Base-by-base conservation (phyloP, 2,329 filamentous ascomycete species). In the Coccinonectria pachysandricola region DNA sequence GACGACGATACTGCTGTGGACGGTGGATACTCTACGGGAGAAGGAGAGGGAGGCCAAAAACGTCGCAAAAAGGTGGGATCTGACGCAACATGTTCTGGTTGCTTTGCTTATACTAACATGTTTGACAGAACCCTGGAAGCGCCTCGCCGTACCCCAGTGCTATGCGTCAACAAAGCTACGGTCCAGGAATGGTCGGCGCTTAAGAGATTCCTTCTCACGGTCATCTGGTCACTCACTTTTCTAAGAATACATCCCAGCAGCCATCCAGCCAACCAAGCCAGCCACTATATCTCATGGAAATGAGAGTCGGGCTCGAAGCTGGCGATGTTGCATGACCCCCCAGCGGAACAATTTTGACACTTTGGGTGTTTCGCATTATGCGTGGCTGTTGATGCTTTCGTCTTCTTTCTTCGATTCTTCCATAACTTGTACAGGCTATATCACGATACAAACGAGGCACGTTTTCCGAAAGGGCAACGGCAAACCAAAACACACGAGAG, bases 21-120 rank as follows among this genome's bases (percentile, higher is more conserved):
- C 8, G 61, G 59, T 10, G 73, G 71, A n/a, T 78, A 84, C 45
- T 82, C 77, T 12, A 82, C 79, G 12, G 78, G 75, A 31, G 79
- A 81, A 39, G 74, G 75, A 40, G 79, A 81, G 41, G 74, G 79
- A 41, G 64, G 61, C 39, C 59, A 67, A 41, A 79, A 79, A 57
- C 65, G 73, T 41, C 65, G 72, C 50, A 79, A 79, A 59, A 75
- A 77, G 71, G 73, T 75, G 46, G 32, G 13, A 6, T 15, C 11
- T n/a, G n/a, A n/a, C n/a, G n/a, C n/a, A n/a, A n/a, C n/a, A n/a
- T n/a, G n/a, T n/a, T n/a, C n/a, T n/a, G n/a, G n/a, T n/a, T n/a
- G n/a, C n/a, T n/a, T n/a, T n/a, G n/a, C n/a, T n/a, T n/a, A n/a
- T n/a, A n/a, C n/a, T 68, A 48, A 67, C 58, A 40, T 46, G 23